Conservation (phyloP, 2,329 filamentous ascomycete species). For the Alternaria infectoria region DNA sequence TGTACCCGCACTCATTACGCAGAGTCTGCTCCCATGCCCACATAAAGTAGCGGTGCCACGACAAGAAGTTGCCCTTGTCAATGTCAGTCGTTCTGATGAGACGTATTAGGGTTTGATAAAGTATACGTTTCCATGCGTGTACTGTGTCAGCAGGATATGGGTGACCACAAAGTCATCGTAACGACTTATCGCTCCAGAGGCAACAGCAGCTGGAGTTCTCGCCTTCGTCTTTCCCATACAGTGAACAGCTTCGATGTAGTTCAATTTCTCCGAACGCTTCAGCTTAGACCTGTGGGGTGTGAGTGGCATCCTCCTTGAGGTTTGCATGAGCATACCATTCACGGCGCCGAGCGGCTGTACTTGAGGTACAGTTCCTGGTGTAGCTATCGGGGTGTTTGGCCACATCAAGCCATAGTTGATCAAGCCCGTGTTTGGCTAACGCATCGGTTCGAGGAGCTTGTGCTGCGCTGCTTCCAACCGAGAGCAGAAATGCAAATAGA, state of each 20-base stretch:
- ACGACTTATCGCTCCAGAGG: constrained; percentile 35
- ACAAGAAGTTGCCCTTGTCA: constrained; percentile 34
- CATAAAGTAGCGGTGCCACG: constrained; percentile 51
- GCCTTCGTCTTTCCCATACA: constrained; percentile 32
- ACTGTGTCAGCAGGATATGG: constrained; percentile 38
- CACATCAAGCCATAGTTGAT: background rate
- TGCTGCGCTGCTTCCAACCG: background rate
- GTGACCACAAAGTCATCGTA: constrained; percentile 43
- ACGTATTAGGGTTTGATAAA: background rate
- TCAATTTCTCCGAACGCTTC: constrained; percentile 20
- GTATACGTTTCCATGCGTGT: constrained; percentile 37
- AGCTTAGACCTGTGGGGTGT: background rate
- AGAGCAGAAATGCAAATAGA: background rate
- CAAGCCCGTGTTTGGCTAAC: background rate
- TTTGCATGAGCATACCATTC: background rate
- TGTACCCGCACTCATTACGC: constrained; percentile 44
- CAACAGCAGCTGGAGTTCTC: constrained; percentile 29
- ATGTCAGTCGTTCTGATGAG: background rate
- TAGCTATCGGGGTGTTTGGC: background rate
- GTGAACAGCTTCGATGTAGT: constrained; percentile 43
- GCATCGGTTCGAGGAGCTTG: background rate
- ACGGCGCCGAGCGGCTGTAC: background rate
- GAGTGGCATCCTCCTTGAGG: background rate
- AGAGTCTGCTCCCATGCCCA: constrained; percentile 51
- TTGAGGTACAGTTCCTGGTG: background rate